Conservation (phyloP, 2,329 filamentous ascomycete genomes). For the Cladosporium velox region DNA sequence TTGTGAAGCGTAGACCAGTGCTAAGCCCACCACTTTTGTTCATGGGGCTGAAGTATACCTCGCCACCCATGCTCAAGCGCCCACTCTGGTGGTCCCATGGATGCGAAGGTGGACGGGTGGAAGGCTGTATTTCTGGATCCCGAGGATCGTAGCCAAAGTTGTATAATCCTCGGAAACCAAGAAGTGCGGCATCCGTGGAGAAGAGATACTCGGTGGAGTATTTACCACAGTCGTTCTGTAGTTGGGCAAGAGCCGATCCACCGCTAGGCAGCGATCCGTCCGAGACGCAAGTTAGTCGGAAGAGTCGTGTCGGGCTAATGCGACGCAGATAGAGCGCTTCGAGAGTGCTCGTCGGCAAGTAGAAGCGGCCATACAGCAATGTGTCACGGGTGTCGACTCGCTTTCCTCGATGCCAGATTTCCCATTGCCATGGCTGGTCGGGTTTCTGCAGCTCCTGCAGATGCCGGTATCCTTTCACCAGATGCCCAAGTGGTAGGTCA, state of each 20-base stretch:
- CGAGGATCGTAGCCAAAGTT: slow-evolving; percentile 81
- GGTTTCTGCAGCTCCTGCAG: slow-evolving; percentile 65
- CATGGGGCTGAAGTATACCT: slow-evolving; percentile 91
- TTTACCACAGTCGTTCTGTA: slow-evolving; percentile 81
- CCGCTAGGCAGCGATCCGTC: slow-evolving; percentile 71
- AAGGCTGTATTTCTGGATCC: slow-evolving; percentile 28
- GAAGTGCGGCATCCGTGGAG: slow-evolving; percentile 85
- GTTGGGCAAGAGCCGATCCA: slow-evolving; percentile 70
- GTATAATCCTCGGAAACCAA: slow-evolving; percentile 87
- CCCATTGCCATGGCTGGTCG: slow-evolving; percentile 54
- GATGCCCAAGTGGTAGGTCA: slow-evolving; percentile 71
- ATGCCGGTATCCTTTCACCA: slow-evolving; percentile 81
- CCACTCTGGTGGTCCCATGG: slow-evolving; percentile 66
- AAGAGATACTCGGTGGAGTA: slow-evolving; percentile 89
- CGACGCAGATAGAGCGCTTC: slow-evolving; percentile 83
- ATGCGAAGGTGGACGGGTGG: slow-evolving; percentile 31
- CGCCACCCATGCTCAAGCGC: slow-evolving; percentile 85
- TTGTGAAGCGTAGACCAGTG: slow-evolving; percentile 85
- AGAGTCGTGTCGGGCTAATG: slow-evolving; percentile 72
- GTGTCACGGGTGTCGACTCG: slow-evolving; percentile 56
- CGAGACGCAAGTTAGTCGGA: slow-evolving; percentile 79
- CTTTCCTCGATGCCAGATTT: slow-evolving; percentile 55
- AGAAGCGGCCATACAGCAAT: slow-evolving; percentile 75
- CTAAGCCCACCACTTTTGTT: slow-evolving; percentile 94
- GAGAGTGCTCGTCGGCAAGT: slow-evolving; percentile 79